phyloP scores from a whole-genome alignment of 2,329 filamentous ascomycete species.

The Ophiosphaerella korrae region DNA sequence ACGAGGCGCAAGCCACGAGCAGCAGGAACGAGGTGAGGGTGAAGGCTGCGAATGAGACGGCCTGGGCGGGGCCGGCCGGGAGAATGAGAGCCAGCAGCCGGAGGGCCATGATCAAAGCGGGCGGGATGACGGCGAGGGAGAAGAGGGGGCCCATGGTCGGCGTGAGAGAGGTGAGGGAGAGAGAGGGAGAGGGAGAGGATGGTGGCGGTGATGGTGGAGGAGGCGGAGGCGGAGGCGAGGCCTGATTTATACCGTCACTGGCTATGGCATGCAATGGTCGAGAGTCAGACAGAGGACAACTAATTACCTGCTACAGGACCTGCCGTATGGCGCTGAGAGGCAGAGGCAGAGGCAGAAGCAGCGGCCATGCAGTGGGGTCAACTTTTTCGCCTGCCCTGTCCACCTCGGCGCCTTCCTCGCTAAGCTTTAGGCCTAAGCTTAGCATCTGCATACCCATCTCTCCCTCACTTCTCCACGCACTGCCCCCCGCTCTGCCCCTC shows the following conservation, averaged over 20 bases:
- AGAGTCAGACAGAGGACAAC: too few relatives aligned
- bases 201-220: too few relatives aligned
- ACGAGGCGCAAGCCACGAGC: slow-evolving; percentile 58
- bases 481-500: slow-evolving; percentile 5
- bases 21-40: slow-evolving; percentile 52
- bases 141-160: slow-evolving; percentile 39
- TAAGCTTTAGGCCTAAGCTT: slow-evolving; percentile 8
- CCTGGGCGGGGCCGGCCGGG: slow-evolving; percentile 33
- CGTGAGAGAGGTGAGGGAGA: neutral
- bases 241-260: neutral
- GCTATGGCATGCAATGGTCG: neutral
- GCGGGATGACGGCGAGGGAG: slow-evolving; percentile 35
- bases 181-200: too few relatives aligned
- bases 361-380: slow-evolving; percentile 12
- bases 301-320: too few relatives aligned
- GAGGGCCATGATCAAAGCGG: slow-evolving; percentile 36
- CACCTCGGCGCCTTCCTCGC: slow-evolving; percentile 10
- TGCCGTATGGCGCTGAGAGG: neutral
- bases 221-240: neutral
- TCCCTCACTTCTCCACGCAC: slow-evolving; percentile 18
- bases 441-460: neutral
- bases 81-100: slow-evolving; percentile 35
- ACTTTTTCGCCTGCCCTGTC: slow-evolving; percentile 17
- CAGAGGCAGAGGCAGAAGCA: slow-evolving; percentile 1
- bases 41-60: slow-evolving; percentile 69